Evolutionary conservation across 345 rosid species (phyloP), one percentile per base, ranked within the genome.

Genomic region (Conringia planisiliqua): DNA sequence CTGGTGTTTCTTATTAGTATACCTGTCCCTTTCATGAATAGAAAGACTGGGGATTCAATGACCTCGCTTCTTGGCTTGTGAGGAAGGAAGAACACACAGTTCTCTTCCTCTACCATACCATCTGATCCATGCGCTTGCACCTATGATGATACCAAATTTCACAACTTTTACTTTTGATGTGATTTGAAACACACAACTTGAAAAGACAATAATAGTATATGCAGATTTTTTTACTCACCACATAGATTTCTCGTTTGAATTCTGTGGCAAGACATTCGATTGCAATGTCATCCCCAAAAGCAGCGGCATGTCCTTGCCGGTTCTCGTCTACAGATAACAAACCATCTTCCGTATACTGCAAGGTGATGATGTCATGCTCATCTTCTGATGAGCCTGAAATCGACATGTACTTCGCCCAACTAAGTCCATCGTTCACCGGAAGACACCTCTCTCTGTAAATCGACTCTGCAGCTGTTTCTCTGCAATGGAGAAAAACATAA

Each of bases 1-100:
- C 9, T 59, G 7, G 38, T 29, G 36, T 27, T 62, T 22, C 6
- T 14, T n/a, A 5, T 11, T 14, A 27, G 2, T 10, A 11, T 86
- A 92, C 99, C 98, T 73, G 99, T 90, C 80, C 99, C 99, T 84
- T 92, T 96, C 99, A 96, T 96, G 80, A 96, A 89, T 3, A 96
- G 80, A 80, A 96, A 96, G 73, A 90, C 77, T n/a, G 98, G 99
- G 50, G 87, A 88, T 30, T 83, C 91, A 36, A 77, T 82, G 43
- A 96, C 86, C 80, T 89, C 94, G 68, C 95, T 84, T 66, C 98
- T 82, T 22, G 99, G 99, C 38, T 82, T 87, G 71, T 96, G 98
- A 5, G 97, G 99, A 50, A 96, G 94, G 83, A 96, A 92, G 89
- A 96, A 96, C 68, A 96, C 87, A 72, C 98, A 96, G 51, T 88